phyloP scores from a whole-genome alignment of 225 moss, liverwort and hornwort species.

The Lunularia cruciata region DNA sequence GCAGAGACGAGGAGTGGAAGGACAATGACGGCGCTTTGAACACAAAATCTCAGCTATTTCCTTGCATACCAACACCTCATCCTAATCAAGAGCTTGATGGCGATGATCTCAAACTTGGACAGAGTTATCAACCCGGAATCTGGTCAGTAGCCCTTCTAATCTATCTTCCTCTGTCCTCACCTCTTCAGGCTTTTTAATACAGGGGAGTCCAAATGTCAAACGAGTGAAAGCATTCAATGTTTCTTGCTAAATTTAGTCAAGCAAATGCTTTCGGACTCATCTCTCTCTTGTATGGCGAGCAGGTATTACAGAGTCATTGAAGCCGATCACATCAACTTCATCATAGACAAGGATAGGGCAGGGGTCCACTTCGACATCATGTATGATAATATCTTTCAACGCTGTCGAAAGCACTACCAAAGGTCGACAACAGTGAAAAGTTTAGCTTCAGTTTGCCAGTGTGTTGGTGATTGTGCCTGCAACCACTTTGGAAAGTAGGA shows the following conservation, averaged over 20 bases:
- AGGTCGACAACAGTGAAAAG: neutral
- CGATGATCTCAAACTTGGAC: constrained; percentile 52
- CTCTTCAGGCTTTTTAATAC: no score
- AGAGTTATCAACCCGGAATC: constrained; percentile 65
- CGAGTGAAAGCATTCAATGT: no score
- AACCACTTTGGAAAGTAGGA: neutral
- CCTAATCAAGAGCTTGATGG: constrained; percentile 54
- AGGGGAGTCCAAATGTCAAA: no score
- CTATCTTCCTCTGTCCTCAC: neutral
- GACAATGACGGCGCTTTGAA: constrained; percentile 95
- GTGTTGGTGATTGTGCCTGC: constrained; percentile 13
- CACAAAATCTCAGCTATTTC: constrained; percentile 74
- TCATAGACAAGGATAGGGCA: constrained; percentile 66
- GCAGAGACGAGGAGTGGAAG: constrained; percentile 81
- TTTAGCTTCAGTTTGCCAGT: constrained; percentile 15
- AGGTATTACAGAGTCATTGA: constrained; percentile 78
- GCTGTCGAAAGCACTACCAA: constrained; percentile 67
- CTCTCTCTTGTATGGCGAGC: constrained; percentile 14
- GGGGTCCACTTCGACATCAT: constrained; percentile 79
- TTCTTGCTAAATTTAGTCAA: no score
- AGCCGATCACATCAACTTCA: constrained; percentile 79
- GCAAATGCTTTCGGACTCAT: neutral
- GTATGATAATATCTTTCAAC: constrained; percentile 75
- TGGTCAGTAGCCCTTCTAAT: constrained; percentile 49
- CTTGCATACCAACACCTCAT: constrained; percentile 64